Base-by-base conservation (phyloP, 495 filamentous ascomycete genomes). In the Penicillium simplicissimum region DNA sequence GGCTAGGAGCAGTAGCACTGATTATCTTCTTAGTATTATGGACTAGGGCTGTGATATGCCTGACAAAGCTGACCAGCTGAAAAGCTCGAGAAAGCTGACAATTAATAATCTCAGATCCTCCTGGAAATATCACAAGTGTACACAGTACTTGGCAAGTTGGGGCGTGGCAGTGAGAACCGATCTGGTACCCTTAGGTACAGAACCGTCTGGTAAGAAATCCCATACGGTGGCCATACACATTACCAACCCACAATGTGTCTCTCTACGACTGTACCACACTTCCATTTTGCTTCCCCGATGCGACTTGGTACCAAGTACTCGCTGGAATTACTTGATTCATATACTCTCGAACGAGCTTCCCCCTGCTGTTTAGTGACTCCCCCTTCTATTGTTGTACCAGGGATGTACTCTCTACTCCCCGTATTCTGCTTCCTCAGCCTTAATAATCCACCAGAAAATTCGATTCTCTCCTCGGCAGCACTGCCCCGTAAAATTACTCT, bases 391-490 rank as follows among this genome's bases (percentile, higher is more conserved):
- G n/a, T n/a, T n/a, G n/a, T 3, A 7, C 37, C 11, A n/a, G 0
- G 14, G n/a, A 23, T 45, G 42, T 45, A 45, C 42, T 45, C 19
- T 45, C 3, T 45, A 45, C 42, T 9, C 19, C 42, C 42, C 42
- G 42, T 21, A 23, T 45, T 45, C 33, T 35, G 53, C 53, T 55
- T 42, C 35, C 34, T 64, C 51, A 64, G 56, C 38, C 61, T 64
- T 59, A 64, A 52, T 64, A 62, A 62, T 62, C 45, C 53, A 53
- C 33, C 60, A 58, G 57, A 62, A 48, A 58, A 61, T 49, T 61
- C 49, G 51, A 35, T 25, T 36, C 42, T 48, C 40, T 15, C 55
- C 43, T 28, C 34, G 19, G 48, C 31, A 40, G 34, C 28, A 56
- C 62, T 63, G 51, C 60, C 57, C 57, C 17, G 40, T 28, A 38